phyloP scores from a whole-genome alignment of 768 basidiomycete species.

The Russula lepida region DNA sequence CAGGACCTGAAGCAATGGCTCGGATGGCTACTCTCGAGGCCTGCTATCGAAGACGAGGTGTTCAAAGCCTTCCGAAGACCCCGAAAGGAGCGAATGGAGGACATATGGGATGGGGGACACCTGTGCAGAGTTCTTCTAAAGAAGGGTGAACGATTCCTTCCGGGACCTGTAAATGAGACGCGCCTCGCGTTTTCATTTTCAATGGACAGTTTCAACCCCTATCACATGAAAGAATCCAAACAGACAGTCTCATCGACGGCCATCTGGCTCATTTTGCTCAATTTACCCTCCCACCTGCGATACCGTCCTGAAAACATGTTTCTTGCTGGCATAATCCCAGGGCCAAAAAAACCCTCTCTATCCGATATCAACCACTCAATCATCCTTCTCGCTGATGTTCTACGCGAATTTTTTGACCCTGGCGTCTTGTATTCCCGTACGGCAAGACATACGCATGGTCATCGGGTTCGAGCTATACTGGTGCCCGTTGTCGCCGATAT shows the following conservation, averaged over 20 bases:
- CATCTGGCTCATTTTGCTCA: conserved; percentile 21
- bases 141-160: neutral
- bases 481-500: neutral
- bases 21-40: neutral
- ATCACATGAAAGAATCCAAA: conserved; percentile 4
- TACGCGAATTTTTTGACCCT: neutral
- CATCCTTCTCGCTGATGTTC: neutral
- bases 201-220: conserved; percentile 12
- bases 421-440: neutral
- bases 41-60: neutral
- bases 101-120: conserved; percentile 1
- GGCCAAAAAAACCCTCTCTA: neutral
- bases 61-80: neutral
- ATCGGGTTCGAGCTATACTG: neutral
- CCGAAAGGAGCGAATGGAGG: neutral
- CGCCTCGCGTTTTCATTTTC: conserved; percentile 4
- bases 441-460: neutral
- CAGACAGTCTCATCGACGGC: conserved; percentile 11
- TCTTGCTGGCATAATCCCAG: neutral
- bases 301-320: conserved; percentile 13
- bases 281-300: conserved; percentile 22
- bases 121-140: neutral
- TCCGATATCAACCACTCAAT: neutral
- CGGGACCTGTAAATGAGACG: neutral
- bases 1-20: neutral